Evolutionary conservation across 345 rosid genomes (phyloP), one percentile per base, ranked within the genome.

Genomic region (Melastoma malabathricum): DNA sequence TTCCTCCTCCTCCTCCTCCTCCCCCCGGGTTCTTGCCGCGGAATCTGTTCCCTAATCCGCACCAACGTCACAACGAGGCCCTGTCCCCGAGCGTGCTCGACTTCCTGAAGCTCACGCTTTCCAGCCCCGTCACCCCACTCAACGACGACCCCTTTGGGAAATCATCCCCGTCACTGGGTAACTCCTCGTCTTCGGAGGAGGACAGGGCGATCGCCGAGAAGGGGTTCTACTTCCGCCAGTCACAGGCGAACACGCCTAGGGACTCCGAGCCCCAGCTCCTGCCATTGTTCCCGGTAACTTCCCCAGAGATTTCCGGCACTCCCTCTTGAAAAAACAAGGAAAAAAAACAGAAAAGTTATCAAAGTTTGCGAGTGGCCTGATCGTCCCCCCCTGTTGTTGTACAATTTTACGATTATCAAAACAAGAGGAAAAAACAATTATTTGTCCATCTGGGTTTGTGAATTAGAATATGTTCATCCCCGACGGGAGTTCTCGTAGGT

Each of bases 141-240:
- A 48, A 12, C 34, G 47, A 39, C 20, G 53, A 48, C 29, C 47
- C 31, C 17, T 56, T 47, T 47, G n/a, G 0, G 9, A 46, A 47
- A 34, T 22, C 43, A 12, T 54, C 56, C 15, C 10, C 47, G 41
- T 20, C 46, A 16, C 20, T 43, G 45, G 47, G 38, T 13, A n/a
- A 10, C 15, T 54, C 41, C 44, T 17, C 59, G 41, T 55, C 41
- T 20, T 17, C 59, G 49, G 50, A 55, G 50, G 59, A 55, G 50
- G 50, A 55, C 8, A 55, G 47, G 59, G 44, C 59, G 12, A 61
- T 60, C 13, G 74, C 74, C 12, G 74, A 65, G 43, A 69, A 61
- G 57, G 73, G 70, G 13, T 72, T 68, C 54, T 68, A 53, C 56
- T 59, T 72, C 60, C 77, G 65, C 68, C 77, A 73, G 3, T 68